Conservation (phyloP, 306 rosid genomes). For the Delonix regia region DNA sequence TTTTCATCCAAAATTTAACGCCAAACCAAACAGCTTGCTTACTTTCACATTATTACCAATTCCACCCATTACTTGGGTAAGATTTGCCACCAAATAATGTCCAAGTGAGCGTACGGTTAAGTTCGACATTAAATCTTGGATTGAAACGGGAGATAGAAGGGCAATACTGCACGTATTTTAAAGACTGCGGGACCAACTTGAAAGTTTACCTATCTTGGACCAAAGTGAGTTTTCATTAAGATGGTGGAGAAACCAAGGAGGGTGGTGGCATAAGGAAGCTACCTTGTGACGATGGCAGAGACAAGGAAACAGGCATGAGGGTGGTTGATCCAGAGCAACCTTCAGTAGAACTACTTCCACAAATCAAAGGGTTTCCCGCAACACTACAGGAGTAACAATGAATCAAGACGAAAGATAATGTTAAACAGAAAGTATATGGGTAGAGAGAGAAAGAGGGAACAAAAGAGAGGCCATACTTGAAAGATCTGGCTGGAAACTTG, state of each 20-base stretch:
- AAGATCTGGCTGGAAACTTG: slow-evolving; percentile 84
- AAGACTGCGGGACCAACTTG: not conserved
- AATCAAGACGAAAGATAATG: slow-evolving; percentile 39
- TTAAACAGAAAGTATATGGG: slow-evolving; percentile 19
- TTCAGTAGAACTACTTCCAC: slow-evolving; percentile 70
- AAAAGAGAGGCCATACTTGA: slow-evolving; percentile 62
- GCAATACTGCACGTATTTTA: too few species aligned
- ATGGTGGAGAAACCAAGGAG: slow-evolving; percentile 15
- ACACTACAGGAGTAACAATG: slow-evolving; percentile 52
- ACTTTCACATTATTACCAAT: too few species aligned
- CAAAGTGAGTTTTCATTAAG: not conserved
- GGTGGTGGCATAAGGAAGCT: slow-evolving; percentile 7
- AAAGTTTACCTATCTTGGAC: not conserved
- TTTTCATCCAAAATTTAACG: not conserved
- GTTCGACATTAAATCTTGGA: not conserved
- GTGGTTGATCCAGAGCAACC: slow-evolving; percentile 80
- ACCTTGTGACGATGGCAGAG: slow-evolving; percentile 68
- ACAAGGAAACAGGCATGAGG: slow-evolving; percentile 61
- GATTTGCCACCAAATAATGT: not conserved
- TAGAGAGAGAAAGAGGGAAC: not conserved
- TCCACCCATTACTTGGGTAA: too few species aligned
- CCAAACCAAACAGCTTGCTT: not conserved
- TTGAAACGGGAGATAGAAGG: too few species aligned
- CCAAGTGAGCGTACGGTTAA: not conserved
- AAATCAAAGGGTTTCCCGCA: slow-evolving; percentile 86